These are phyloP conservation scores for Prunella vulgaris DNA, from an alignment of 257 asterid species.

Conservation along the genomic window DNA sequence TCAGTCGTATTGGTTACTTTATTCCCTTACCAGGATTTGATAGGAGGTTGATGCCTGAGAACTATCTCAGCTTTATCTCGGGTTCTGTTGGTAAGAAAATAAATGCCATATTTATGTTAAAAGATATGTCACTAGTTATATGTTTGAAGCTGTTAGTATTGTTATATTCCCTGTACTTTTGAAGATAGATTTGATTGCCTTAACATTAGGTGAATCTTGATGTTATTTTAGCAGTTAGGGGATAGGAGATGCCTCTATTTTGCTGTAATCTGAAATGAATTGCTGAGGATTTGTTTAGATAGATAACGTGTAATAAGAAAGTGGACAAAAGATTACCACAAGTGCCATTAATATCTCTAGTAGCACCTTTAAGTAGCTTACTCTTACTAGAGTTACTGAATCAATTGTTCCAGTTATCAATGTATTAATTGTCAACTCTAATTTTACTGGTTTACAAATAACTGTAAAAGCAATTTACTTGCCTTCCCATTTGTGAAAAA, in stretches of 20 bases:
- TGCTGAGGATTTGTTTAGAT: neutral
- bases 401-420: too few relatives aligned
- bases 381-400: too few relatives aligned
- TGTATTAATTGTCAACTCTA: too few relatives aligned
- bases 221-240: neutral
- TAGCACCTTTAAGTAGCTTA: too few relatives aligned
- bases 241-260: too few relatives aligned
- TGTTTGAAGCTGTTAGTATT: neutral
- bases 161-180: neutral
- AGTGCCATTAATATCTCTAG: neutral
- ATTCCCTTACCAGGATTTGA: slow-evolving; percentile 95
- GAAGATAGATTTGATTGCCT: neutral
- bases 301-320: neutral
- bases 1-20: slow-evolving; percentile 89
- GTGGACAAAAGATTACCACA: neutral
- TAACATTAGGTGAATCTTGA: neutral
- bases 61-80: slow-evolving; percentile 81
- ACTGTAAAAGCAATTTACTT: neutral
- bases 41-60: slow-evolving; percentile 84
- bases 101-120: neutral
- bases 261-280: neutral
- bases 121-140: neutral
- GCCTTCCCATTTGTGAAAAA: neutral
- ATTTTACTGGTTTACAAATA: neutral
- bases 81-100: slow-evolving; percentile 72